A percentile compares a stretch with the other conserved stretches of the same genome.
These are phyloP conservation scores for Lactarius evosmus DNA, from an alignment of 768 basidiomycete genomes.

Conservation along the genomic window DNA sequence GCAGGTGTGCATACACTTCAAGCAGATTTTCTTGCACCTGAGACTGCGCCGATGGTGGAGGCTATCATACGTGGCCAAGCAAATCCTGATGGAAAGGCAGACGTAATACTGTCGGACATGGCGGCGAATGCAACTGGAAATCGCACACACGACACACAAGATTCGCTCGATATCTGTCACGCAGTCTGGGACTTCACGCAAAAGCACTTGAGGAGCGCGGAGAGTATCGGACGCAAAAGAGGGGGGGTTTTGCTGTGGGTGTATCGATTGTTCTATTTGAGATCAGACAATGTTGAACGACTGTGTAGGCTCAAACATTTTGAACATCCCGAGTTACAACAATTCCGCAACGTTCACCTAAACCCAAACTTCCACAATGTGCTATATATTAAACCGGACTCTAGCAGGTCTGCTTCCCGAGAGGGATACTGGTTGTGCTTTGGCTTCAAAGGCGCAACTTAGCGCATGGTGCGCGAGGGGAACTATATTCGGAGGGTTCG, in stretches of 20 bases:
- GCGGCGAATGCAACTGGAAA: constrained; percentile 81
- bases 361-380: constrained; percentile 65
- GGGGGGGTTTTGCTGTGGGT: constrained; percentile 61
- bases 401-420: constrained; percentile 71
- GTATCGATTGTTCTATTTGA: constrained; percentile 10
- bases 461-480: background rate
- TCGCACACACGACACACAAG: constrained; percentile 56
- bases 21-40: constrained; percentile 70
- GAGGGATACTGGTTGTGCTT: constrained; percentile 88
- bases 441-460: constrained; percentile 46
- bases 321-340: constrained; percentile 61
- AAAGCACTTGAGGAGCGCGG: constrained; percentile 47
- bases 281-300: constrained; percentile 19
- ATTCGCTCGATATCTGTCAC: constrained; percentile 68
- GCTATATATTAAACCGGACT: constrained; percentile 71
- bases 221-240: constrained; percentile 40
- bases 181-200: constrained; percentile 70
- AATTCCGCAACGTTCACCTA: constrained; percentile 61
- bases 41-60: constrained; percentile 47
- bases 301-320: constrained; percentile 77
- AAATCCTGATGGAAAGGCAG: constrained; percentile 49
- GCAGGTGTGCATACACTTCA: constrained; percentile 68
- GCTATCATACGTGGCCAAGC: constrained; percentile 35
- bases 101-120: constrained; percentile 89
- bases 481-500: background rate